Evolutionary conservation across 768 basidiomycete species (phyloP).

Genomic region (Pleurotus salmoneostramineus): DNA sequence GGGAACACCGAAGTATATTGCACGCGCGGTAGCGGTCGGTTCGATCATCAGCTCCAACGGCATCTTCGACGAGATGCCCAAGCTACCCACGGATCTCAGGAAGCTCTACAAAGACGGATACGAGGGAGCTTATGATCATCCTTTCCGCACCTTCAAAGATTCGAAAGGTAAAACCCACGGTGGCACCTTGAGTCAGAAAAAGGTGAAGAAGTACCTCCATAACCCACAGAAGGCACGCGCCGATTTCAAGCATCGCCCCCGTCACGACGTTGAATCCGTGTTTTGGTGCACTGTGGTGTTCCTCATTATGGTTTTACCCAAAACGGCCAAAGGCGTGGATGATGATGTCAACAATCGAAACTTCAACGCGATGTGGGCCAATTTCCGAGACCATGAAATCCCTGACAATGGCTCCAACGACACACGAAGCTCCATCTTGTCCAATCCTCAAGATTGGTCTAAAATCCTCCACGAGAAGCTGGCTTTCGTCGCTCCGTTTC

Average conservation of each 20-base stretch:
- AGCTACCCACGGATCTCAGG: not conserved
- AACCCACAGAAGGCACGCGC: not conserved
- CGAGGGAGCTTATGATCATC: not conserved
- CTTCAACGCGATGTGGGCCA: too few species aligned
- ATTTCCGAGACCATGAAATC: slow-evolving; percentile 8
- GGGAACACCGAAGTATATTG: slow-evolving; percentile 11
- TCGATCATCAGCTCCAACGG: not conserved
- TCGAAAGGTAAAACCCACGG: not conserved
- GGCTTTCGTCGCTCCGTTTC: not conserved
- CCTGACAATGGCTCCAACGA: not conserved
- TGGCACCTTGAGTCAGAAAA: too few species aligned
- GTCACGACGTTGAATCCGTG: slow-evolving; percentile 7
- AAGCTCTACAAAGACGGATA: not conserved
- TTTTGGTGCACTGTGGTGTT: slow-evolving; percentile 1
- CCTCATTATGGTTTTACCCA: too few species aligned
- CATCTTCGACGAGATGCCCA: not conserved
- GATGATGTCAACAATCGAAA: slow-evolving; percentile 3
- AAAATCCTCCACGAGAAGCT: not conserved
- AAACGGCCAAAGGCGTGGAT: too few species aligned
- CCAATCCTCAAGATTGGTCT: too few species aligned
- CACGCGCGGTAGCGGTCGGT: slow-evolving; percentile 10
- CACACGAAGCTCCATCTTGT: too few species aligned
- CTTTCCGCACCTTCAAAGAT: not conserved
- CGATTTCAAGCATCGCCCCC: not conserved
- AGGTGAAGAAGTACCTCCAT: too few species aligned